phyloP scores from a whole-genome alignment of 805 yeast genomes.

The Teunomyces gatunensis region DNA sequence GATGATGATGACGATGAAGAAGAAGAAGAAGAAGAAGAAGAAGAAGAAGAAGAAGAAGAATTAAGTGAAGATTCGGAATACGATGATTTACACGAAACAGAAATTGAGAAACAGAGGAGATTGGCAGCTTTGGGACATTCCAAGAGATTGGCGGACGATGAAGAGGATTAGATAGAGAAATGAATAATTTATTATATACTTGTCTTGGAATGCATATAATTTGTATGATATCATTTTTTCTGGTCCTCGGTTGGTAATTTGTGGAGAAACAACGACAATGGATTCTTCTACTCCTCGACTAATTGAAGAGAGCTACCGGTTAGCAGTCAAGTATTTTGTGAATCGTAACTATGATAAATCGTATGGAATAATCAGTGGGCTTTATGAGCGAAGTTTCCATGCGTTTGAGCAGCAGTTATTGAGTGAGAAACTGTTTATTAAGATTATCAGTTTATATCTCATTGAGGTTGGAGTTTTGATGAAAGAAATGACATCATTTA shows the following conservation, averaged over 20 bases:
- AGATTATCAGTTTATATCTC: conserved; percentile 34
- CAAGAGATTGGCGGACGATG: conserved; percentile 45
- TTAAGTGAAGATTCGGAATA: conserved; percentile 24
- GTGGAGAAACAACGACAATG: conserved; percentile 1
- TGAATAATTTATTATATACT: not conserved
- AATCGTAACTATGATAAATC: conserved; percentile 37
- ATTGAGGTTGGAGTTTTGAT: conserved; percentile 31
- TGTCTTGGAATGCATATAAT: not conserved
- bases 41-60: conserved; percentile 20
- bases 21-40: conserved; percentile 23
- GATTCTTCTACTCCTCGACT: not conserved
- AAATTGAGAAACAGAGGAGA: conserved; percentile 63
- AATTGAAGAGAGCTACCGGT: conserved; percentile 20
- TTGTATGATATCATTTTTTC: not conserved
- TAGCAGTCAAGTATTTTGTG: conserved; percentile 39
- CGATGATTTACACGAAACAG: conserved; percentile 48
- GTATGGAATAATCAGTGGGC: conserved; percentile 21
- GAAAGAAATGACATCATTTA: conserved; percentile 8
- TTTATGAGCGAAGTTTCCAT: conserved; percentile 20
- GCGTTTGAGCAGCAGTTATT: conserved; percentile 23
- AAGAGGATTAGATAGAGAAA: conserved; percentile 36
- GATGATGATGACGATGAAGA: conserved; percentile 12
- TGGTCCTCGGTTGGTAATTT: not conserved
- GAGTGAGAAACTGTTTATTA: conserved; percentile 28
- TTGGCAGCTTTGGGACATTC: conserved; percentile 54